Evolutionary conservation across 306 rosid species (phyloP).

Genomic region (Cicer pinnatifidum): DNA sequence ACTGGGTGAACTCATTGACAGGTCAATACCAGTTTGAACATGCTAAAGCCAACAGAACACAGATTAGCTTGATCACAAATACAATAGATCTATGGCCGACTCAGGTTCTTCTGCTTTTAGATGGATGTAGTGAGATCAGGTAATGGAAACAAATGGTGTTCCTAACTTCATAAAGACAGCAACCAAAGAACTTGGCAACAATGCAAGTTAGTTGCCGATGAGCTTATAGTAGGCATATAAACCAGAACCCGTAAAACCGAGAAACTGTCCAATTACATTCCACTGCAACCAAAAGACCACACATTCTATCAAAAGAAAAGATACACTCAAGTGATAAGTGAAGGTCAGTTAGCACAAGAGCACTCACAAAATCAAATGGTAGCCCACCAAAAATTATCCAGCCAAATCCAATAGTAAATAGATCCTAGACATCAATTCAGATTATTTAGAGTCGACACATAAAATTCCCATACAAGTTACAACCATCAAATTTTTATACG

Average conservation of each 20-base stretch:
- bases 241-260: constrained; percentile 84
- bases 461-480: background rate
- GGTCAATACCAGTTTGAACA: constrained; percentile 5
- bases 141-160: constrained; percentile 21
- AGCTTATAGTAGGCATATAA: constrained; percentile 82
- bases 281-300: constrained; percentile 59
- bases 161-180: constrained; percentile 32
- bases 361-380: constrained; percentile 59
- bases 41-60: constrained; percentile 20
- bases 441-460: constrained; percentile 18
- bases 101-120: constrained; percentile 31
- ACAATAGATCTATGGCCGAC: background rate
- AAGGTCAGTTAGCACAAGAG: constrained; percentile 7
- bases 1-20: constrained; percentile 29
- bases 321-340: background rate
- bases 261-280: constrained; percentile 74
- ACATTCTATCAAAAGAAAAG: constrained; percentile 4
- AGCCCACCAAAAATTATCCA: constrained; percentile 91
- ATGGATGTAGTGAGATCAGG: constrained; percentile 6
- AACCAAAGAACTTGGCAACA: constrained; percentile 18
- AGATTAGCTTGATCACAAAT: constrained; percentile 37
- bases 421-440: constrained; percentile 57
- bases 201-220: constrained; percentile 57
- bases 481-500: constrained; percentile 1
- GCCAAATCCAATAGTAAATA: constrained; percentile 85